Percentiles rank a stretch among this genome's conserved stretches.
These are phyloP conservation scores for Crithidia expoeki DNA, from an alignment of 208 protist species.

Conservation along the genomic window DNA sequence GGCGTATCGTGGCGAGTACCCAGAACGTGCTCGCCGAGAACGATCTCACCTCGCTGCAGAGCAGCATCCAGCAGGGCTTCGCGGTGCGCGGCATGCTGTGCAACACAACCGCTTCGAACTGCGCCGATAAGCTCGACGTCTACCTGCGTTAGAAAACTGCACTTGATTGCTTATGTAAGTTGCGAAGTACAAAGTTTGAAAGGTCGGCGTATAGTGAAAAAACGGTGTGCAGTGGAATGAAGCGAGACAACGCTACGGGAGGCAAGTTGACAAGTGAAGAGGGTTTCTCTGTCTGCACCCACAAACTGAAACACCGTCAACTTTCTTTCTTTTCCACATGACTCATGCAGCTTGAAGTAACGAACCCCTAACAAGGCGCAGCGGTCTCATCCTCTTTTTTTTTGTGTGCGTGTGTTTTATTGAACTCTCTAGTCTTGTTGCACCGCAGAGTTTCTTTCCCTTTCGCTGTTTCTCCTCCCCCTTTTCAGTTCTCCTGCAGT, in stretches of 20 bases:
- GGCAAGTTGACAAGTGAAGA: too few species aligned
- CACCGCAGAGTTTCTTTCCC: not conserved
- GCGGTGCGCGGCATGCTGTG: slow-evolving; percentile 30
- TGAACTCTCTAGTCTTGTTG: not conserved
- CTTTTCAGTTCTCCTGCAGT: too few species aligned
- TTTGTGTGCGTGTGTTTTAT: not conserved
- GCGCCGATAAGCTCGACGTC: slow-evolving; percentile 28
- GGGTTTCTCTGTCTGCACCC: too few species aligned
- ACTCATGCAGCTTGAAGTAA: too few species aligned
- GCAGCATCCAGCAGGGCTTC: slow-evolving; percentile 33
- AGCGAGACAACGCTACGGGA: not conserved
- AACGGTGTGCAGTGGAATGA: not conserved
- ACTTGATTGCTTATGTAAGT: too few species aligned
- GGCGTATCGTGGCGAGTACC: slow-evolving; percentile 57
- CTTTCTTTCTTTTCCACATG: too few species aligned
- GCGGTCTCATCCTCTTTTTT: too few species aligned
- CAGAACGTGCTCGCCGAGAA: slow-evolving; percentile 56
- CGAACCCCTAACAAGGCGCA: too few species aligned
- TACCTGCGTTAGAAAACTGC: slow-evolving; percentile 38
- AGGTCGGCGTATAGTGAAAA: too few species aligned
- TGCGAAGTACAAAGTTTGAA: too few species aligned
- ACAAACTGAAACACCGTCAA: too few species aligned
- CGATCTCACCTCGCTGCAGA: slow-evolving; percentile 42
- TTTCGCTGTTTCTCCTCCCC: too few species aligned
- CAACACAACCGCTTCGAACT: slow-evolving; percentile 26